phyloP scores from a whole-genome alignment of 768 basidiomycete species.

The Infundibulicybe gibba region DNA sequence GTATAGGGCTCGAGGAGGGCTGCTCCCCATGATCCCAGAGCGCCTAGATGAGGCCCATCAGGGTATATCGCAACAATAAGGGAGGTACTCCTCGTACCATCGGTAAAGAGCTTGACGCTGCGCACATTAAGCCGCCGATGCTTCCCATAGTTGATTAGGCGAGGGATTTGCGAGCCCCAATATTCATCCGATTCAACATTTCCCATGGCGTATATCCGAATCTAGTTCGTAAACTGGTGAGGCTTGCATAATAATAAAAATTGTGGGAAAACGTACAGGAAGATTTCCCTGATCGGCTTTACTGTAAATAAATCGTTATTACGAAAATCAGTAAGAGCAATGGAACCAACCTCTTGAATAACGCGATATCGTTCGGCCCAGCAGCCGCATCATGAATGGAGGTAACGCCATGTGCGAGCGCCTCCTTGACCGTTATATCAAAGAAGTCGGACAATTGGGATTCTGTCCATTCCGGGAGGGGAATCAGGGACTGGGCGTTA shows the following conservation, averaged over 20 bases:
- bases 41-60: conserved; percentile 41
- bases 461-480: conserved; percentile 58
- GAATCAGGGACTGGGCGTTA: conserved; percentile 80
- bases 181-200: conserved; percentile 48
- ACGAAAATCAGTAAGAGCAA: not conserved
- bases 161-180: conserved; percentile 64
- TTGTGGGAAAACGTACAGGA: conserved; percentile 44
- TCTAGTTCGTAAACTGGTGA: conserved; percentile 25
- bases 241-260: not conserved
- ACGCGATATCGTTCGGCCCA: conserved; percentile 45
- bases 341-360: conserved; percentile 57
- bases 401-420: conserved; percentile 77
- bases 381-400: conserved; percentile 82
- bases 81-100: conserved; percentile 43
- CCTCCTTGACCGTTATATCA: conserved; percentile 60
- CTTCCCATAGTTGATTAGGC: conserved; percentile 55
- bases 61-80: not conserved
- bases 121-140: conserved; percentile 53
- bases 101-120: conserved; percentile 72
- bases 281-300: conserved; percentile 65
- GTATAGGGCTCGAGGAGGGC: conserved; percentile 84
- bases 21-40: conserved; percentile 90
- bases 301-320: conserved; percentile 30
- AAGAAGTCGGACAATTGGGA: conserved; percentile 58
- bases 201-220: conserved; percentile 63